phyloP scores from a whole-genome alignment of 768 basidiomycete species.

The Boletus sensibilis region DNA sequence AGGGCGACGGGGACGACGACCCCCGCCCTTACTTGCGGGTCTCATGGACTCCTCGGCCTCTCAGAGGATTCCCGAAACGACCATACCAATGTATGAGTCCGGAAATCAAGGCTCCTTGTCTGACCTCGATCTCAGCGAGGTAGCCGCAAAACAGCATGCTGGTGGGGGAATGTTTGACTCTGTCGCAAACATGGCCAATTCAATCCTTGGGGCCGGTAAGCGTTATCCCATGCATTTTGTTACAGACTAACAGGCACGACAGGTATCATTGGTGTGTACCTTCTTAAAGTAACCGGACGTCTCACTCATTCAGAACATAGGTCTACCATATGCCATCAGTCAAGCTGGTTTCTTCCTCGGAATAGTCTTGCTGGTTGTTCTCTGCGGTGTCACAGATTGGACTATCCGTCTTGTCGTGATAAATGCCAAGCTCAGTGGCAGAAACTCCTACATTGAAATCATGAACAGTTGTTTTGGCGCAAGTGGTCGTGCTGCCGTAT shows the following conservation, averaged over 20 bases:
- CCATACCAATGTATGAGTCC: constrained; percentile 44
- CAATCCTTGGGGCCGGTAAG: constrained; percentile 89
- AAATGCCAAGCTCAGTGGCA: constrained; percentile 94
- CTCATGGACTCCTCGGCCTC: constrained; percentile 63
- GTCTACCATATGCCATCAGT: constrained; percentile 89
- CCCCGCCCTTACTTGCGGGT: constrained; percentile 78
- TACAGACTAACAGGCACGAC: constrained; percentile 19
- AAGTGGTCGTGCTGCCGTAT: constrained; percentile 89
- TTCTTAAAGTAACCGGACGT: neutral
- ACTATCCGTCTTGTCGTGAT: constrained; percentile 94
- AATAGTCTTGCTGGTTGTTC: constrained; percentile 70
- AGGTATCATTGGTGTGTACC: constrained; percentile 70
- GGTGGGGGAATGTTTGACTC: constrained; percentile 80
- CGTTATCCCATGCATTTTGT: neutral
- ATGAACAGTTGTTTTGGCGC: constrained; percentile 93
- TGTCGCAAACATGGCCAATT: constrained; percentile 93
- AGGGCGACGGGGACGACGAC: constrained; percentile 48
- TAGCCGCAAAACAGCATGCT: constrained; percentile 61
- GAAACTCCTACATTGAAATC: constrained; percentile 89
- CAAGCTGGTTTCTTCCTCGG: constrained; percentile 95
- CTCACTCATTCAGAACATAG: constrained; percentile 38
- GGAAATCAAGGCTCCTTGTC: constrained; percentile 32
- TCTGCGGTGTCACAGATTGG: constrained; percentile 93
- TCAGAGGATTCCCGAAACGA: constrained; percentile 56
- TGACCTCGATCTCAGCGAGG: constrained; percentile 60